Conservation (phyloP, 345 rosid genomes). For the Gynandropsis gynandra region DNA sequence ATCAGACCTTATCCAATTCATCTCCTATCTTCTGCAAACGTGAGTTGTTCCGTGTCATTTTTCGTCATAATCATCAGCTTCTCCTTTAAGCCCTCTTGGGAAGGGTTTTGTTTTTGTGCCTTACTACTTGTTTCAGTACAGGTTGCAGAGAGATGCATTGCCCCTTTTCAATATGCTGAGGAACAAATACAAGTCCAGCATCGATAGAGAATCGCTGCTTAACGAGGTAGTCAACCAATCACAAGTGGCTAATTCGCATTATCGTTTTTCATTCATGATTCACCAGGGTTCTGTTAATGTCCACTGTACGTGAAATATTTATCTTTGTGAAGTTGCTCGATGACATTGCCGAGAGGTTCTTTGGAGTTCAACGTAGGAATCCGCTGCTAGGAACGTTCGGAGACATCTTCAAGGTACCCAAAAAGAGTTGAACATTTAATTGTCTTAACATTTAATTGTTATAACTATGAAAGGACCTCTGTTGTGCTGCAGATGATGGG, state of each 20-base stretch:
- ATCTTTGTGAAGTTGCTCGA: conserved; percentile 56
- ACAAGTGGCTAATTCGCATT: not conserved
- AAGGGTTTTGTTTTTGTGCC: conserved; percentile 9
- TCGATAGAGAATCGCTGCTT: conserved; percentile 82
- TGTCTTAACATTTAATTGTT: no score
- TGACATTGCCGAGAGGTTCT: conserved; percentile 72
- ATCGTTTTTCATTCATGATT: not conserved
- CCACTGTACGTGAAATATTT: conserved; percentile 1
- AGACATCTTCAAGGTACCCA: conserved; percentile 60
- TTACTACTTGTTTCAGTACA: conserved; percentile 24
- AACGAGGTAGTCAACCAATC: conserved; percentile 45
- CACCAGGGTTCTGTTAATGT: not conserved
- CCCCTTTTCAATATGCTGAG: conserved; percentile 90
- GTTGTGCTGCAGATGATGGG: no score
- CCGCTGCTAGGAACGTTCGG: conserved; percentile 87
- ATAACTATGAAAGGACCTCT: no score
- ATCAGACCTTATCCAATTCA: conserved; percentile 61
- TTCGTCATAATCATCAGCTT: conserved; percentile 3
- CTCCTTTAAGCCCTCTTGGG: conserved; percentile 4
- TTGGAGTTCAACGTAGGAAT: conserved; percentile 73
- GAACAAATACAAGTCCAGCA: conserved; percentile 52
- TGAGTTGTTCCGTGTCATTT: conserved; percentile 26
- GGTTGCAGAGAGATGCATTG: conserved; percentile 88
- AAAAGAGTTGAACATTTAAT: no score
- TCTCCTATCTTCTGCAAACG: conserved; percentile 61